Evolutionary conservation across 2,329 filamentous ascomycete species (phyloP), one percentile per base, ranked within the genome.

Genomic region (Pyricularia pennisetigena): DNA sequence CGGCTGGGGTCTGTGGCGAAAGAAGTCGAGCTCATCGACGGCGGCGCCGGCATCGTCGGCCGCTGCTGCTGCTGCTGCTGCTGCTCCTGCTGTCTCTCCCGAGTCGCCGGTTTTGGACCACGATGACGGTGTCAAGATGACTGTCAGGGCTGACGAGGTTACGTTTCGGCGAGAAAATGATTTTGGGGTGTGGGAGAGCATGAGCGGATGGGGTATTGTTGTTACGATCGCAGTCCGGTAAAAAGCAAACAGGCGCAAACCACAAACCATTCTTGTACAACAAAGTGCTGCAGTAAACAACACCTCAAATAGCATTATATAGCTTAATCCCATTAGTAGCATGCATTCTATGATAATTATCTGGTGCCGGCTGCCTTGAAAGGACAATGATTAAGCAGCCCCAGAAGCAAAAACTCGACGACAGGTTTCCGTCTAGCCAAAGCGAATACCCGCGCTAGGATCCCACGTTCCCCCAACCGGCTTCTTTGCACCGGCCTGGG

Each of bases 91-190:
- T 62, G 14, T 26, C 28, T 41, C 49, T n/a, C 67, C 41, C 12
- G 14, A 32, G 14, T 20, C 32, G 28, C 28, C 63, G n/a, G 57
- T 59, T 3, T 61, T 32, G n/a, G 64, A 73, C 7, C 71, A 73
- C 1, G 72, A 73, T 6, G 70, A 74, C 5, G 68, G 67, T 4
- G 76, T 80, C 0, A 75, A 71, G 4, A 82, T 85, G 79, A 74
- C 72, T 2, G 79, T 80, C 2, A 74, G 73, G 29, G 79, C 81
- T 0, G 79, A 85, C 65, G 80, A 85, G 70, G 78, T 84, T 1
- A 81, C 82, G 0, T 85, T 86, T 68, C 74, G 84, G n/a, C 73
- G 73, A 64, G 79, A 85, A 74, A 86, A 83, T 26, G 81, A 80
- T 16, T 77, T 86, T 72, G 84, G 83, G 0, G 74, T 86, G 0